Evolutionary conservation across 495 filamentous ascomycete genomes (phyloP), one percentile per base, ranked within the genome.

Genomic region (Jackrogersella minutella): DNA sequence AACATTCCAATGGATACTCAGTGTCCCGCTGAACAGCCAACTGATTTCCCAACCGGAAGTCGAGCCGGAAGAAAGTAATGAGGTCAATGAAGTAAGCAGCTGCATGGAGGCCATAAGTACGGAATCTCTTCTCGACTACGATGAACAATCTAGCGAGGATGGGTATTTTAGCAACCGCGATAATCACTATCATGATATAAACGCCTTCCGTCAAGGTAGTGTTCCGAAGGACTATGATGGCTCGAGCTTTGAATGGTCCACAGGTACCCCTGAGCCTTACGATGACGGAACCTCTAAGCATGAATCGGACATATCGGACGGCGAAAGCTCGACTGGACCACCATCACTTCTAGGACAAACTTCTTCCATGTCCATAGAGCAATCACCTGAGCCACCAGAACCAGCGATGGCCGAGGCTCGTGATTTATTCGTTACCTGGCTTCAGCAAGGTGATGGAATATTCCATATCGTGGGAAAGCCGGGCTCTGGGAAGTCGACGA

Each of bases 401-500:
- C 16, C 44, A 14, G 26, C 19, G 4, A 1, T 49, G 19, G 21
- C 13, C 1, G 10, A 43, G 33, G 10, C 61, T 56, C 65, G 39
- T 36, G 19, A 50, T 56, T 61, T 24, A 5, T 75, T 75, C 26
- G 34, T 63, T 3, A 30, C 58, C 10, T 82, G 79, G 78, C 66
- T 82, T 0, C 30, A 60, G 40, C 28, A 44, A 3, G 73, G 67
- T 13, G 55, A 58, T 19, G 73, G 71, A 0, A 70, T 77, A 1
- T 81, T 76, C 47, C 73, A 78, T 51, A 72, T 82, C 5, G 64
- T 56, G 0, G 80, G 79, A 13, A 81, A 81, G 59, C 62, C 74
- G 0, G 81, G 79, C 11, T 78, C 78, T 4, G 80, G 79, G 0
- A 83, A 83, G 54, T 82, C 80, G 13, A 84, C 79, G 0, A 41